Evolutionary conservation across 2,329 filamentous ascomycete species (phyloP), one percentile per base, ranked within the genome.

Genomic region (Aspergillus pseudoterreus): DNA sequence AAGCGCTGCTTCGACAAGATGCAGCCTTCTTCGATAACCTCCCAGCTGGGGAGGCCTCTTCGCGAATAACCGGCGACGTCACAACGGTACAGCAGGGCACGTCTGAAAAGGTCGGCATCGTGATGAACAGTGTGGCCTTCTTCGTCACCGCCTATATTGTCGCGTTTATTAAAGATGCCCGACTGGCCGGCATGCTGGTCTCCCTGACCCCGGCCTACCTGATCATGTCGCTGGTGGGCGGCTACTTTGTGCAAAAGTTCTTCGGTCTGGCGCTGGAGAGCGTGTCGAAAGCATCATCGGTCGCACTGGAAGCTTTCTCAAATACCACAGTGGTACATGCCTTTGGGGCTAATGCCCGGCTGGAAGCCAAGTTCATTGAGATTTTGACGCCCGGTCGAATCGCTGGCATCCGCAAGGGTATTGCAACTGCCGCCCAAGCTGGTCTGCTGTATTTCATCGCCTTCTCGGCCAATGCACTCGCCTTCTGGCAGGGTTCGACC

Each of bases 91-190:
- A 86, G 63, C 77, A 79, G 0, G 86, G 85, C 9, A 87, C 84
- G 0, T 84, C 81, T 1, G 86, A 88, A 65, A 88, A 88, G 64
- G 84, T 87, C 11, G 85, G 85, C 45, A 78, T 87, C 30, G 79
- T 82, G 56, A 75, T 88, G 8, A 76, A 78, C 30, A 83, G 78
- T 41, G 65, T 81, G 12, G 82, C 82, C 1, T 88, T 86, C 66
- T 88, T 88, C 61, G 65, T 86, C 49, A 81, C 85, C 0, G 80
- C 84, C 4, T 88, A 86, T 56, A 72, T 84, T 6, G 80, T 88
- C 12, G 83, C 83, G 1, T 88, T 88, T 57, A 79, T 83, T 64
- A 83, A 84, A 60, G 77, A 85, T 55, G 73, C 81, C 6, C 75
- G 75, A 45, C 75, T 88, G 11, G 83, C 85, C 0, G 83, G 75